Conservation (phyloP, 768 basidiomycete species). For the Trametes punicea region DNA sequence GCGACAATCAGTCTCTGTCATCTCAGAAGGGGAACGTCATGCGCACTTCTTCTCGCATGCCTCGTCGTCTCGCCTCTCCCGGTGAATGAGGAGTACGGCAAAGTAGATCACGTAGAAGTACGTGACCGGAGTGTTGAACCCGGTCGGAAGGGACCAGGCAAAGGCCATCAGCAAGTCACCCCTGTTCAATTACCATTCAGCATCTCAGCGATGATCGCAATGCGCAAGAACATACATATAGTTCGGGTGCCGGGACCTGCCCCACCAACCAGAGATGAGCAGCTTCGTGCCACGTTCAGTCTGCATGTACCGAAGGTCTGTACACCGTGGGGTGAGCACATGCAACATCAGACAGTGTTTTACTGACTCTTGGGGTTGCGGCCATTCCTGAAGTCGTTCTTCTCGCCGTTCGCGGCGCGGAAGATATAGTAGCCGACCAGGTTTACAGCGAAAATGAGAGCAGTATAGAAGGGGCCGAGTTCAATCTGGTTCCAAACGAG, state of each 20-base stretch:
- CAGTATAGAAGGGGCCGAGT: conserved; percentile 58
- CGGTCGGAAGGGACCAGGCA: conserved; percentile 92
- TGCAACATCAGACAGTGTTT: neutral
- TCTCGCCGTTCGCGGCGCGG: conserved; percentile 83
- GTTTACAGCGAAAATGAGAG: conserved; percentile 61
- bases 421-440: conserved; percentile 88
- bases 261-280: conserved; percentile 98
- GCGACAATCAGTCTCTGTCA: neutral
- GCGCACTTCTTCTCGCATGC: conserved; percentile 83
- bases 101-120: conserved; percentile 96
- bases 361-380: conserved; percentile 84
- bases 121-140: conserved; percentile 88
- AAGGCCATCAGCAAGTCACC: conserved; percentile 87
- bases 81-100: conserved; percentile 80
- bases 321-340: neutral
- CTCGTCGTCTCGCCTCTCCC: conserved; percentile 90
- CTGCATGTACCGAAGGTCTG: conserved; percentile 74
- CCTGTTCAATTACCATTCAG: conserved; percentile 35
- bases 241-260: conserved; percentile 87
- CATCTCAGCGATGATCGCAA: neutral
- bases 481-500: conserved; percentile 86
- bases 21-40: neutral
- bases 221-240: conserved; percentile 63
- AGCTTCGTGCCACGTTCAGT: conserved; percentile 88
- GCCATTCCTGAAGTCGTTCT: conserved; percentile 93